Percentiles rank a stretch among this genome's conserved stretches.
These are phyloP conservation scores for Nannochloropsis gaditana DNA, from an alignment of 108 stramenopile genomes.

Conservation along the genomic window DNA sequence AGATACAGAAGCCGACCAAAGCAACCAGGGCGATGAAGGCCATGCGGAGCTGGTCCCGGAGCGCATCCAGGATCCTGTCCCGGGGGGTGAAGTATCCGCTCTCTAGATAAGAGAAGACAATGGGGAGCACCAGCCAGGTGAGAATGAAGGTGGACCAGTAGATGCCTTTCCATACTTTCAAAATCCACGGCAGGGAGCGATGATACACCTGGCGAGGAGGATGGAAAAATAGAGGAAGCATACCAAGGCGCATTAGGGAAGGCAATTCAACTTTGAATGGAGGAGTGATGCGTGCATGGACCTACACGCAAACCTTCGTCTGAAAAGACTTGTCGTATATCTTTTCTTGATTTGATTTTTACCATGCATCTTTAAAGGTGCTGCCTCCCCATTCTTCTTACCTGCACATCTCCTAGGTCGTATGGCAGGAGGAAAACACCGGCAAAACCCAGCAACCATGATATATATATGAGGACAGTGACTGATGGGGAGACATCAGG, in stretches of 20 bases:
- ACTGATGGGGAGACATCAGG: neutral
- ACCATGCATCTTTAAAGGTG: too few relatives aligned
- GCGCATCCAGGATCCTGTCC: constrained; percentile 56
- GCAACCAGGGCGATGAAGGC: constrained; percentile 43
- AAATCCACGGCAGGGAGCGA: constrained; percentile 30
- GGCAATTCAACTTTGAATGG: neutral
- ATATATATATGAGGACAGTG: neutral
- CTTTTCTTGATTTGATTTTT: too few relatives aligned
- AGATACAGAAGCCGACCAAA: constrained; percentile 45
- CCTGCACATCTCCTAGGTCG: constrained; percentile 2
- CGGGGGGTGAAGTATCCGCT: constrained; percentile 62
- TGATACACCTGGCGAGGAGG: constrained; percentile 18
- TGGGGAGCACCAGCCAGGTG: constrained; percentile 66
- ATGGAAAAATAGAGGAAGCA: neutral
- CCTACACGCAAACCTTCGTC: neutral
- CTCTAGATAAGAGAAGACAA: constrained; percentile 56
- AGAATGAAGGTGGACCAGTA: constrained; percentile 73
- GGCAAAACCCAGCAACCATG: constrained; percentile 2
- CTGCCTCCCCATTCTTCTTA: neutral
- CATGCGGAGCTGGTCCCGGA: constrained; percentile 42
- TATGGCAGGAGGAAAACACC: neutral
- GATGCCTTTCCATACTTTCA: constrained; percentile 34
- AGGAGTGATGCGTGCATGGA: neutral
- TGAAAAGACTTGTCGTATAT: too few relatives aligned
- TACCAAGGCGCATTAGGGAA: neutral